These are phyloP conservation scores for Thelonectria rubi DNA, from an alignment of 2,329 filamentous ascomycete genomes.

Conservation along the genomic window DNA sequence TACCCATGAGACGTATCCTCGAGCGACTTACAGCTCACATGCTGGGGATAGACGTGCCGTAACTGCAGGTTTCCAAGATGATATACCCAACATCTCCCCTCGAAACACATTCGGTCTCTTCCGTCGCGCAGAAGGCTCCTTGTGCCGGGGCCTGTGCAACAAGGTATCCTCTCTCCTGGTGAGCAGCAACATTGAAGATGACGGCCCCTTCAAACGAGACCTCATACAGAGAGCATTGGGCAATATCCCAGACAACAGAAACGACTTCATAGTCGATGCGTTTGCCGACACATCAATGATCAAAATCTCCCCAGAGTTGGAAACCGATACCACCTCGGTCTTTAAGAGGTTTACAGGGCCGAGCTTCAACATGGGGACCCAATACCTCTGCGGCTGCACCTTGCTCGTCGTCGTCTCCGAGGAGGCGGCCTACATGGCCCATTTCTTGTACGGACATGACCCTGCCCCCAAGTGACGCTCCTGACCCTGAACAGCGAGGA, in stretches of 20 bases:
- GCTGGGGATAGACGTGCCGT: background rate
- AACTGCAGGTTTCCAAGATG: background rate
- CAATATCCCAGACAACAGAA: background rate
- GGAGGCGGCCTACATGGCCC: slow-evolving; percentile 1
- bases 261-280: background rate
- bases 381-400: background rate
- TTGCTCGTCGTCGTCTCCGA: background rate
- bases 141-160: slow-evolving; percentile 2
- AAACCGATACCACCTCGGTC: background rate
- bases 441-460: background rate
- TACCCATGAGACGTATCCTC: background rate
- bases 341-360: background rate
- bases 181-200: background rate
- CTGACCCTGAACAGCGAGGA: background rate
- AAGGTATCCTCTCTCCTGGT: background rate
- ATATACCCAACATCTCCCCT: background rate
- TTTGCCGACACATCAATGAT: background rate
- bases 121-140: no score
- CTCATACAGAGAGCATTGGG: background rate
- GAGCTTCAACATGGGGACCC: background rate
- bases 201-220: background rate
- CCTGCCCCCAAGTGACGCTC: no score
- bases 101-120: background rate
- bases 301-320: background rate
- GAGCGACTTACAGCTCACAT: background rate